Evolutionary conservation across 1,139 yeast genomes (phyloP).

Genomic region (Suhomyces chickasaworum): DNA sequence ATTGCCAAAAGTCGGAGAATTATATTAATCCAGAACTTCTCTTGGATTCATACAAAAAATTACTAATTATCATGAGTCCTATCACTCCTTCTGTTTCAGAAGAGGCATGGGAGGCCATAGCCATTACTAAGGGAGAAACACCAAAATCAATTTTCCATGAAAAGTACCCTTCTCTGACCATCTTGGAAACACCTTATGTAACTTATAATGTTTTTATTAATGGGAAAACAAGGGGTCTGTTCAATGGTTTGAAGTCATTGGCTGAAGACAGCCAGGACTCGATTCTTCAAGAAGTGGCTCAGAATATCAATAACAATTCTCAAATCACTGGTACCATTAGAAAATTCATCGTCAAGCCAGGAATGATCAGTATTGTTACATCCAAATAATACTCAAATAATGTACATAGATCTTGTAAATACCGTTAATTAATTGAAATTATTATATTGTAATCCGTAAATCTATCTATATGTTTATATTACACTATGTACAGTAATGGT

Average conservation of each 20-base stretch:
- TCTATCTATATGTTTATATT: conserved; percentile 14
- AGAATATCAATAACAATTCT: conserved; percentile 11
- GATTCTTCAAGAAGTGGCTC: conserved; percentile 20
- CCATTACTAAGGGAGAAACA: conserved; percentile 22
- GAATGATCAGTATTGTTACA: conserved; percentile 32
- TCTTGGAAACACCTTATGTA: conserved; percentile 36
- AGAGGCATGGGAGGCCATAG: conserved; percentile 71
- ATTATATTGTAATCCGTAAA: background rate
- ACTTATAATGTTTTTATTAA: conserved; percentile 62
- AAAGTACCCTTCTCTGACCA: conserved; percentile 52
- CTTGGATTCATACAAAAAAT: conserved; percentile 49
- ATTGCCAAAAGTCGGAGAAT: conserved; percentile 34
- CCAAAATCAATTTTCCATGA: conserved; percentile 52
- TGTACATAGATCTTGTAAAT: conserved; percentile 6
- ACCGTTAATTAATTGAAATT: background rate
- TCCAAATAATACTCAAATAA: conserved; percentile 10
- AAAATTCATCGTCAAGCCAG: conserved; percentile 30
- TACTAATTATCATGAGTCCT: conserved; percentile 66
- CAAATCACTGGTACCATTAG: conserved; percentile 15
- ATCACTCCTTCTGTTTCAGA: conserved; percentile 82
- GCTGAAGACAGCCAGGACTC: conserved; percentile 29
- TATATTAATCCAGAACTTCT: conserved; percentile 30
- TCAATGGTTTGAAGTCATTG: conserved; percentile 39
- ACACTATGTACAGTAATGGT: conserved; percentile 20
- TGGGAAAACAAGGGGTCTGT: conserved; percentile 63